A percentile compares a stretch with the other conserved stretches of the same genome.
Evolutionary conservation across 2,329 filamentous ascomycete genomes (phyloP).

Genomic region (Ilyonectria mors-panacis): DNA sequence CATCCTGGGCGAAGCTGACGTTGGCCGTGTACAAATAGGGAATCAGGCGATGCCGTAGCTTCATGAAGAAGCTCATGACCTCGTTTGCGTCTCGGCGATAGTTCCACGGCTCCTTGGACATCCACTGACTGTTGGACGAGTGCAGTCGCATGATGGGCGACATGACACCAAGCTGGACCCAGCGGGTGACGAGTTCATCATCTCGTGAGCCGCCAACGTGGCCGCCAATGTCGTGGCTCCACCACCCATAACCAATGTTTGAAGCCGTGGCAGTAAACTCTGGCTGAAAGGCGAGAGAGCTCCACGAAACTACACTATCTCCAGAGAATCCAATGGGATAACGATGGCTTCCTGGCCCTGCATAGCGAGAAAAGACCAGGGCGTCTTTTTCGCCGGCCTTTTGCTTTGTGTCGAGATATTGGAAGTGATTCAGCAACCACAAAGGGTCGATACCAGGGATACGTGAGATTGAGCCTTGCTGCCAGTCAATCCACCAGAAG

Average conservation of each 20-base stretch:
- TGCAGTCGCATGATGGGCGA: slow-evolving; percentile 74
- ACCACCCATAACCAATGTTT: slow-evolving; percentile 79
- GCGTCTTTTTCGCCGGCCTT: slow-evolving; percentile 51
- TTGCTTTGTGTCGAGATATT: slow-evolving; percentile 67
- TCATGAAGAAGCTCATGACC: slow-evolving; percentile 65
- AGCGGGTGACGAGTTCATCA: slow-evolving; percentile 71
- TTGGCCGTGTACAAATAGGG: slow-evolving; percentile 69
- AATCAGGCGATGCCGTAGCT: slow-evolving; percentile 70
- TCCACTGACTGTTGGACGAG: slow-evolving; percentile 70
- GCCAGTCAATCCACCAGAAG: slow-evolving; percentile 80
- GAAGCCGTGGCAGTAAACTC: slow-evolving; percentile 77
- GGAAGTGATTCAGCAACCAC: slow-evolving; percentile 77
- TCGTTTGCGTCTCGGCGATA: slow-evolving; percentile 62
- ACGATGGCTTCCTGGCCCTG: slow-evolving; percentile 74
- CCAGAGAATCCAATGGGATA: slow-evolving; percentile 78
- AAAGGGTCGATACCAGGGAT: slow-evolving; percentile 73
- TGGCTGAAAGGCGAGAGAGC: slow-evolving; percentile 73
- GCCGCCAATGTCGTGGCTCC: slow-evolving; percentile 77
- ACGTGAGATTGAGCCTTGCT: slow-evolving; percentile 70
- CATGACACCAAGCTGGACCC: slow-evolving; percentile 74
- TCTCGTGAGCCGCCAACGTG: slow-evolving; percentile 70
- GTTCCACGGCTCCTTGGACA: slow-evolving; percentile 74
- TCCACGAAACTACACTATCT: slow-evolving; percentile 73
- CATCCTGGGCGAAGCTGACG: slow-evolving; percentile 62
- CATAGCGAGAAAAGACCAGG: slow-evolving; percentile 74